Base-by-base conservation (phyloP, 2,329 filamentous ascomycete species). In the Xylariaceae sp. region DNA sequence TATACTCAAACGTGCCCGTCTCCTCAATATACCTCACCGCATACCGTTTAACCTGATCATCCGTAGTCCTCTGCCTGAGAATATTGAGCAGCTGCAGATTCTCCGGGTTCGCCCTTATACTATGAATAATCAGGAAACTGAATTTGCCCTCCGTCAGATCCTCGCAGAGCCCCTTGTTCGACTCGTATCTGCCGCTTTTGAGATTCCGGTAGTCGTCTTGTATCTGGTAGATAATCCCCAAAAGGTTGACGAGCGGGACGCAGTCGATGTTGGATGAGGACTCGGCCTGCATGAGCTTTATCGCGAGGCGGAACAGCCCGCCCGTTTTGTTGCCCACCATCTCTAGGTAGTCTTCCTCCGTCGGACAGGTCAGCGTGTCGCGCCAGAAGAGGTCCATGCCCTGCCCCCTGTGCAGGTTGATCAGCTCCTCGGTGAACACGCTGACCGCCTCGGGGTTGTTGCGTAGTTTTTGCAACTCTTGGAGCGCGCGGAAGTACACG, bases 111-210 rank as follows among this genome's bases (percentile, higher is more conserved):
- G 87, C 75, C 54, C 89, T 88, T 61, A 97, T 95, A 69, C 88
- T 88, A 74, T 97, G 93, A 64, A 97, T 96, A 64, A 97, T 86
- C 39, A 92, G 91, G 69, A 97, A 97, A 22, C 88, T 93, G 75
- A 97, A 97, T 78, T 97, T 97, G 58, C 93, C 93, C 74, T 97
- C 94, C 1, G 91, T 97, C 62, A 97, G 74, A 71, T 97, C 94
- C 75, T 97, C 93, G 71, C 90, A 96, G 61, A 96, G 82, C 45
- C 93, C 94, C 75, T 97, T 97, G 71, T 96, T 93, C 58, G 87
- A 78, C 36, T 85, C 86, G 76, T 97, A 97, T 64, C 85, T 79
- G n/a, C 74, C 75, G 16, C 79, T 82, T 31, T 80, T 82, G 41
- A 99, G 83, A 69, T 97, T 97, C 70, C 91, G 84, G 74, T 96